Evolutionary conservation across 2,329 filamentous ascomycete genomes (phyloP), one percentile per base, ranked within the genome.

Genomic region (Monosporascus ibericus): DNA sequence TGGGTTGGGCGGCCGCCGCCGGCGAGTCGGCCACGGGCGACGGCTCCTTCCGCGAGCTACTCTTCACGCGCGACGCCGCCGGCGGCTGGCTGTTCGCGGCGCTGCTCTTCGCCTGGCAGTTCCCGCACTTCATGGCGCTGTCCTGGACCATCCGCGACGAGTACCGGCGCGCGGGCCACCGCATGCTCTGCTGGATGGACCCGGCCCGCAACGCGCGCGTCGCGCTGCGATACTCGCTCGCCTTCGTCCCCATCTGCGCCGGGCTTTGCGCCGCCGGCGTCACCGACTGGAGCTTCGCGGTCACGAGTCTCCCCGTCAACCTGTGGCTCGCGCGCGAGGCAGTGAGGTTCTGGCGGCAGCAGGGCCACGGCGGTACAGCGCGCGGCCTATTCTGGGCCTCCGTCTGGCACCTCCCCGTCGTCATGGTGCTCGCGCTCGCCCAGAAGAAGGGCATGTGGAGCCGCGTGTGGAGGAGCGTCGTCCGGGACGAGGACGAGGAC

Each of bases 1-100:
- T 99, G 94, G 94, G 94, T 58, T 99, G 94, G 94, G 89, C 91
- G 17, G 94, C 94, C 0, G 94, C 94, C 0, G 92, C 91, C 0
- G 92, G 91, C 49, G 90, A 96, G 69, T 87, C 86, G 44, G 91
- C 91, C 8, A 88, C 85, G 3, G 82, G 80, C 22, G 84, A 86
- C 58, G 87, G 87, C 30, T 86, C 83, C 11, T 94, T 88, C 85
- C 78, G 80, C 48, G 90, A 94, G 65, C 79, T 95, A 39, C 75
- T 95, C 0, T 81, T 95, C 52, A 86, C 79, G 1, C 63, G 66
- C 14, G 80, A 82, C 59, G 88, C 68, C 25, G 72, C 84, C 11
- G 94, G 94, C 5, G 94, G 92, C 4, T 99, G 94, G 94, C 74
- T 97, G 1, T 75, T 96, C 15, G 92, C 90, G 1, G 84, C 80